Percentiles rank a stretch among this genome's conserved stretches.
Evolutionary conservation across 495 filamentous ascomycete species (phyloP).

Genomic region (Neurospora discreta): DNA sequence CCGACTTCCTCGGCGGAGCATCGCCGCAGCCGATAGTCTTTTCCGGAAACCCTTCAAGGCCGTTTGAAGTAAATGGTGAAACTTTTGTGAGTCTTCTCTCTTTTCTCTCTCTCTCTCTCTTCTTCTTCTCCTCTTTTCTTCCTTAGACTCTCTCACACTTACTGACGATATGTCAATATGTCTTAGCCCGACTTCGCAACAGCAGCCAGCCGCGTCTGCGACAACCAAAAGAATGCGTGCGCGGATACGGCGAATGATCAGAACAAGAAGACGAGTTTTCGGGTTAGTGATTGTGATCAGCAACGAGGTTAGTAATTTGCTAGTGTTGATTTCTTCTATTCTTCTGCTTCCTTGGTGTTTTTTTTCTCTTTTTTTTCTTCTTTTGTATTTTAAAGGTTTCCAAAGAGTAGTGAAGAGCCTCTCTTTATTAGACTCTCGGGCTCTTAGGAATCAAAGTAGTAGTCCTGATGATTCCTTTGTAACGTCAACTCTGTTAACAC

Average conservation of each 20-base stretch:
- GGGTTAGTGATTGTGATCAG: constrained; percentile 25
- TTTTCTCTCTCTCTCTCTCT: too few species aligned
- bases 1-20: constrained; percentile 12
- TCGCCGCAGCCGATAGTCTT: constrained; percentile 20
- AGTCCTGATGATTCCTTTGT: neutral
- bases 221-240: constrained; percentile 32
- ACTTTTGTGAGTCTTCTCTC: constrained; percentile 32
- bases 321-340: too few species aligned
- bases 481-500: neutral
- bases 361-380: too few species aligned
- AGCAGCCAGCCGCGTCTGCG: constrained; percentile 28
- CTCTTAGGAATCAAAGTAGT: neutral
- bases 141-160: too few species aligned
- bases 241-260: constrained; percentile 20
- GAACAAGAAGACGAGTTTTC: constrained; percentile 12
- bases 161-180: too few species aligned
- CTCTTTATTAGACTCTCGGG: neutral
- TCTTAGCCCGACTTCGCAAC: constrained; percentile 20
- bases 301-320: constrained; percentile 23
- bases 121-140: neutral
- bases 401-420: neutral
- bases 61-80: constrained; percentile 35
- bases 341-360: too few species aligned
- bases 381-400: neutral
- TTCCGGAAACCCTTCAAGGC: constrained; percentile 25